Evolutionary conservation across 352 stramenopile species (phyloP), one percentile per base, ranked within the genome.

Genomic region (Thalassiosira oceanica): DNA sequence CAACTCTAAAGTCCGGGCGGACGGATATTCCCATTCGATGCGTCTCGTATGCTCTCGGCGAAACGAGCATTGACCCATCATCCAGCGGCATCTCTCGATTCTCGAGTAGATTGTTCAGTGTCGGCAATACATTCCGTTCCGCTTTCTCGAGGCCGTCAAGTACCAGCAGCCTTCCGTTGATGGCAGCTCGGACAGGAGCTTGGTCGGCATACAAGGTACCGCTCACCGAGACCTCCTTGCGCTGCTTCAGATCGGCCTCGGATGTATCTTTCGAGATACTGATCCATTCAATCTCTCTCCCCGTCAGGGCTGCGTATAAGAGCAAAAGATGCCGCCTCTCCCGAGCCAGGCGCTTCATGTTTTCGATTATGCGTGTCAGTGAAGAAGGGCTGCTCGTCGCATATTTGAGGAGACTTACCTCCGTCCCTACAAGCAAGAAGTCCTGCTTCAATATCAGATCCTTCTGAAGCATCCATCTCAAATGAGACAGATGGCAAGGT

Each of bases 101-200:
- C 72, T 98, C 95, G 4, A 98, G 81, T 26, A 98, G 64, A 70
- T 98, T 98, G 72, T 98, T 98, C 8, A 98, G 71, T n/a, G 94
- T 97, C 0, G 95, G 95, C 24, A 98, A 78, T 0, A 98, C 95
- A 61, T 98, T 98, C 15, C 95, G 78, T 68, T 98, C 94, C 6
- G 94, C 94, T 41, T 96, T 97, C 74, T 98, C 94, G 10, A 98
- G 70, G 78, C 93, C 94, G 75, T 98, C 95, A 23, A 98, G 91
- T 45, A 98, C 86, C 2, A 98, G 75, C 21, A 98, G 78, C 24
- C 94, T 84, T 21, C 95, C 95, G 44, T 95, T 73, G 27, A 97
- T 90, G 4, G 95, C 95, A n/a, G 95, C 95, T 31, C 93, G 79
- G 28, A 98, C 94, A 0, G 94, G 94, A 28, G 95, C 92, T 69